These are phyloP conservation scores for Biscogniauxia mediterranea DNA, from an alignment of 2,329 filamentous ascomycete genomes.

Conservation along the genomic window DNA sequence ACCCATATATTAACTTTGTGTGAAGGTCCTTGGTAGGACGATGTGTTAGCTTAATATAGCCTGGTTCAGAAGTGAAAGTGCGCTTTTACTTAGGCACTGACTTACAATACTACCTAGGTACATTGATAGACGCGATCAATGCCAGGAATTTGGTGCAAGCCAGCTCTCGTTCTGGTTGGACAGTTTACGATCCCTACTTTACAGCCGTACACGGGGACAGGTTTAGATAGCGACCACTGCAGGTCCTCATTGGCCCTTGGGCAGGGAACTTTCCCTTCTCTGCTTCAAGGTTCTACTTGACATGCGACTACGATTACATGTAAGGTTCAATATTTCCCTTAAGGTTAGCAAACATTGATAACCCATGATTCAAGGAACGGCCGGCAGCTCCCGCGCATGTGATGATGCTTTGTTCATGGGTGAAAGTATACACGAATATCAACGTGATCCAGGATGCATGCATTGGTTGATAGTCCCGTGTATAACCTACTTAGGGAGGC, in stretches of 20 bases:
- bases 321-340: background rate
- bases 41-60: no score
- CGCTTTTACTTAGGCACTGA: no score
- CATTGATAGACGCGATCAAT: background rate
- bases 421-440: background rate
- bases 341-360: constrained; percentile 2
- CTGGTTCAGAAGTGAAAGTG: no score
- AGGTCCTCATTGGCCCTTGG: constrained; percentile 14
- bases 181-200: constrained; percentile 35
- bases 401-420: no score
- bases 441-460: background rate
- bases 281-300: no score
- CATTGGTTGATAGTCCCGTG: constrained; percentile 2
- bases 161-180: constrained; percentile 38
- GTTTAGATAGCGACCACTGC: constrained; percentile 21
- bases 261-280: background rate
- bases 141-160: background rate
- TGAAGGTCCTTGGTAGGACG: no score
- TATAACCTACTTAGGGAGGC: background rate
- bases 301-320: background rate
- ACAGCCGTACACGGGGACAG: constrained; percentile 26
- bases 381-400: background rate
- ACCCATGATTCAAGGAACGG: background rate
- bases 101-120: no score
- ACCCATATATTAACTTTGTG: no score